Conservation (phyloP, 176 grass and related monocot genomes). For the Dendrocalamus sinicus region DNA sequence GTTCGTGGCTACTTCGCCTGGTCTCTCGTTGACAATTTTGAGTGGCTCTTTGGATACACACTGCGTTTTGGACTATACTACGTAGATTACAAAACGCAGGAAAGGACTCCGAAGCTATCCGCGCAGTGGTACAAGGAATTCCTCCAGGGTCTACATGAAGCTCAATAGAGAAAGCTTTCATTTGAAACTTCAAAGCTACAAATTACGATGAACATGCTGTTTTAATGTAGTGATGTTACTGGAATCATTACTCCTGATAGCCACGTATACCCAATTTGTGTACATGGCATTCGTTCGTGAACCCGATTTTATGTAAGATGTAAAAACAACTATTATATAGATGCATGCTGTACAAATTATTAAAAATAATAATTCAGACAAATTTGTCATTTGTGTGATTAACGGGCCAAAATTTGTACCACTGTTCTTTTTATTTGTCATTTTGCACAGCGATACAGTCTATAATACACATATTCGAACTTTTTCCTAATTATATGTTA, state of each 20-base stretch:
- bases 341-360: not conserved
- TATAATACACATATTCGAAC: too few species aligned
- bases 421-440: too few species aligned
- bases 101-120: slow-evolving; percentile 64
- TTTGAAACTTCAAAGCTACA: not conserved
- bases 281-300: not conserved
- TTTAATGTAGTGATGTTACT: not conserved
- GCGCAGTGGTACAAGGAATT: slow-evolving; percentile 64
- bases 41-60: slow-evolving; percentile 63
- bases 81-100: slow-evolving; percentile 59
- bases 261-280: not conserved
- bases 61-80: slow-evolving; percentile 68
- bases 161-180: slow-evolving; percentile 5
- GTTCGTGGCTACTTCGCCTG: slow-evolving; percentile 78
- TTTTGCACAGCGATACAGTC: too few species aligned
- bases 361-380: too few species aligned
- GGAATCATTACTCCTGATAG: not conserved
- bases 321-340: not conserved
- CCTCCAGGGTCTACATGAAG: slow-evolving; percentile 35
- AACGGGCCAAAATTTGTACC: too few species aligned
- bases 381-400: too few species aligned
- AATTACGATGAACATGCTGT: not conserved
- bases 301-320: not conserved
- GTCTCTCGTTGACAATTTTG: slow-evolving; percentile 74
- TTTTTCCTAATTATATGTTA: too few species aligned